Evolutionary conservation across 495 filamentous ascomycete species (phyloP).

Genomic region (Neurospora sp.): DNA sequence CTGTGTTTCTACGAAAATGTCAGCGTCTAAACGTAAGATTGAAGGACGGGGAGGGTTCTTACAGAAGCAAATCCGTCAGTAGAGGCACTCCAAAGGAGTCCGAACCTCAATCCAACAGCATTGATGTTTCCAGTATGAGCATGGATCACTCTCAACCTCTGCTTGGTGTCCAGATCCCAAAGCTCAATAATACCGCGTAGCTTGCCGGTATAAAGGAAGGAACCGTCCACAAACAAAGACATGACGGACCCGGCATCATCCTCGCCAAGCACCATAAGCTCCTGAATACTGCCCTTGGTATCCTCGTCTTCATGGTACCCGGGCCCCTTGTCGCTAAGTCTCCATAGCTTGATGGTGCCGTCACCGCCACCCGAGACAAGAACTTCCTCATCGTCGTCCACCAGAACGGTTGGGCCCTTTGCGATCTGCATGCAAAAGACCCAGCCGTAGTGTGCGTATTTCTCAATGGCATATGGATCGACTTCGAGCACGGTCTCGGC

Average conservation of each 20-base stretch:
- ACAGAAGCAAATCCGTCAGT: conserved; percentile 75
- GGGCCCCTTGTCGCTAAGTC: conserved; percentile 37
- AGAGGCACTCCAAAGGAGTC: conserved; percentile 74
- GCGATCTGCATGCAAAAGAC: conserved; percentile 89
- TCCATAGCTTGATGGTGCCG: conserved; percentile 87
- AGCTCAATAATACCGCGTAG: conserved; percentile 87
- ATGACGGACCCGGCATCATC: conserved; percentile 72
- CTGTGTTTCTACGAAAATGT: conserved; percentile 39
- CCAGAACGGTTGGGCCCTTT: conserved; percentile 47
- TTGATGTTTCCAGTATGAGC: conserved; percentile 75
- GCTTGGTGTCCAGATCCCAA: conserved; percentile 92
- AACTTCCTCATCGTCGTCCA: conserved; percentile 60
- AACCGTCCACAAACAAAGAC: conserved; percentile 73
- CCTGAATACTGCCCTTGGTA: conserved; percentile 42
- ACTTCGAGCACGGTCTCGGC: conserved; percentile 63
- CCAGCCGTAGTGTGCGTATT: conserved; percentile 92
- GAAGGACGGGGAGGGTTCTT: conserved; percentile 12
- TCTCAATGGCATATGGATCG: conserved; percentile 65
- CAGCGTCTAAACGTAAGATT: background rate
- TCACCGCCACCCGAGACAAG: conserved; percentile 89
- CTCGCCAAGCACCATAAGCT: conserved; percentile 59
- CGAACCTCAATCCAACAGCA: conserved; percentile 71
- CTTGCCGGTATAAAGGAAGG: conserved; percentile 82
- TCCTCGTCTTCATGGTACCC: conserved; percentile 24
- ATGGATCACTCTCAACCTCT: conserved; percentile 76